These are phyloP conservation scores for Cladorrhinum samala DNA, from an alignment of 495 filamentous ascomycete species.

Conservation along the genomic window DNA sequence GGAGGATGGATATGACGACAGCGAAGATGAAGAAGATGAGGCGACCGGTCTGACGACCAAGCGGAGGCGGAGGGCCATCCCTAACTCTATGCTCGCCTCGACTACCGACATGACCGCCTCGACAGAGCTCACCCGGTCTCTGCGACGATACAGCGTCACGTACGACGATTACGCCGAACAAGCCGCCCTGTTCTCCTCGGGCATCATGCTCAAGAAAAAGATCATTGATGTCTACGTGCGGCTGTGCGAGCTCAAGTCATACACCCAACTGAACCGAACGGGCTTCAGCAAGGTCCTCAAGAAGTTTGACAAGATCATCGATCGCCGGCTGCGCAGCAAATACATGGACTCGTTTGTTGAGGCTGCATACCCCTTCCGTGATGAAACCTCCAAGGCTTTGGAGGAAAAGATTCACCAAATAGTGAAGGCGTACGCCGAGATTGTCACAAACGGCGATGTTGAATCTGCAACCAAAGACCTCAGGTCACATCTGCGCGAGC, in stretches of 20 bases:
- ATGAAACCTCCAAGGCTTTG: slow-evolving; percentile 60
- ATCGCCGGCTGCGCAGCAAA: slow-evolving; percentile 64
- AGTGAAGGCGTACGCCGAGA: slow-evolving; percentile 70
- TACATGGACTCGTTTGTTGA: slow-evolving; percentile 73
- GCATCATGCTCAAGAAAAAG: slow-evolving; percentile 85
- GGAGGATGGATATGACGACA: slow-evolving; percentile 46
- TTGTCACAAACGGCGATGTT: slow-evolving; percentile 75
- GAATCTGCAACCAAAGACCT: slow-evolving; percentile 73
- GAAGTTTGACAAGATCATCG: slow-evolving; percentile 96
- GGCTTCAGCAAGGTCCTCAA: slow-evolving; percentile 95
- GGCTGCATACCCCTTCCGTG: slow-evolving; percentile 67
- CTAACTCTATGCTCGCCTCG: slow-evolving; percentile 34
- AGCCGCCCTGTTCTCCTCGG: slow-evolving; percentile 66
- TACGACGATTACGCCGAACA: slow-evolving; percentile 75
- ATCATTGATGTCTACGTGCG: slow-evolving; percentile 82
- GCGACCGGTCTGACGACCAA: slow-evolving; percentile 45
- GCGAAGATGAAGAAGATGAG: slow-evolving; percentile 65
- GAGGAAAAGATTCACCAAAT: slow-evolving; percentile 64
- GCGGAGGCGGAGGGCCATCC: slow-evolving; percentile 30
- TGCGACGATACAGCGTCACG: slow-evolving; percentile 49
- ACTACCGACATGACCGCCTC: slow-evolving; percentile 50
- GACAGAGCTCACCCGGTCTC: slow-evolving; percentile 42
- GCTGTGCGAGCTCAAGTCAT: slow-evolving; percentile 93
- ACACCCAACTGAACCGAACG: slow-evolving; percentile 91
- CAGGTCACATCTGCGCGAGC: slow-evolving; percentile 85